These are phyloP conservation scores for Brassica cretica DNA, from an alignment of 345 rosid genomes.

Conservation along the genomic window DNA sequence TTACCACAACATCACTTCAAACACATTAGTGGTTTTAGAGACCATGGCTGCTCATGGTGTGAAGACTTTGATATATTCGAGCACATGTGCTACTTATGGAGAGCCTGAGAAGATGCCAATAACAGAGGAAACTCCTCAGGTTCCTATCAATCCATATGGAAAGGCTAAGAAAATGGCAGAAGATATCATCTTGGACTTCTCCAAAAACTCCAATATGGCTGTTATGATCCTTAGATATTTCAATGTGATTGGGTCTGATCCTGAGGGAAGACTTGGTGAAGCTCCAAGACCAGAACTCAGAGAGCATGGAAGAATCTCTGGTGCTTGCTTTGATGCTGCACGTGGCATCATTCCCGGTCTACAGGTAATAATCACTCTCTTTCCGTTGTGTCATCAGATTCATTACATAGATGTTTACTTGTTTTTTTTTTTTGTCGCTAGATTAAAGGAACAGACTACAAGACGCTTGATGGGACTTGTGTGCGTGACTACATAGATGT, in stretches of 20 bases:
- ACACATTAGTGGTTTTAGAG: conserved; percentile 54
- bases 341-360: conserved; percentile 54
- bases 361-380: conserved; percentile 39
- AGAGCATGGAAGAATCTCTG: conserved; percentile 61
- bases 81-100: conserved; percentile 27
- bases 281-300: conserved; percentile 60
- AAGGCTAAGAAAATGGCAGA: conserved; percentile 73
- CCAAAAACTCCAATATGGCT: conserved; percentile 56
- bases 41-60: conserved; percentile 56
- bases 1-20: conserved; percentile 61
- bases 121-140: conserved; percentile 54
- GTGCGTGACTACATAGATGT: conserved; percentile 62
- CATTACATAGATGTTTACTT: background rate
- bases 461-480: conserved; percentile 57
- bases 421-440: background rate
- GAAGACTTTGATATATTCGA: conserved; percentile 61
- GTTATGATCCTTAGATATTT: conserved; percentile 61
- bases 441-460: conserved; percentile 67
- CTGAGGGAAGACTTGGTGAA: conserved; percentile 63
- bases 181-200: conserved; percentile 59
- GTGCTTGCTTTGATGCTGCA: conserved; percentile 72
- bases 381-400: background rate
- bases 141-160: conserved; percentile 62
- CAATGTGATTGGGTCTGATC: conserved; percentile 67
- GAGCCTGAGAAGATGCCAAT: conserved; percentile 46